Conservation (phyloP, 2,329 filamentous ascomycete genomes). For the Teratosphaeria epicoccoides region DNA sequence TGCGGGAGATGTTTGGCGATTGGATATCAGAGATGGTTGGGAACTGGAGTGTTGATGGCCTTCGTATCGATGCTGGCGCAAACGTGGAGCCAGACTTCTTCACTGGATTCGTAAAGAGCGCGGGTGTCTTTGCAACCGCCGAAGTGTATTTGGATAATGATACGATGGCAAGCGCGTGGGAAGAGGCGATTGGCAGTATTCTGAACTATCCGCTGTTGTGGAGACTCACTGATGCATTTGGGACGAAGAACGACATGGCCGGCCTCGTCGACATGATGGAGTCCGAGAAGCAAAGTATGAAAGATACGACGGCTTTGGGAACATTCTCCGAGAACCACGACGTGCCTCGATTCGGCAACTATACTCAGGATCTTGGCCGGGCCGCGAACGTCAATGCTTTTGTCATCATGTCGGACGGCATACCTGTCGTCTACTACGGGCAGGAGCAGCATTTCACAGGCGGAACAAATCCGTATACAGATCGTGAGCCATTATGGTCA, state of each 20-base stretch:
- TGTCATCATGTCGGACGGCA: slow-evolving; percentile 32
- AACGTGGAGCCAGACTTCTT: slow-evolving; percentile 31
- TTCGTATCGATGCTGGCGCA: slow-evolving; percentile 31
- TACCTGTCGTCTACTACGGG: slow-evolving; percentile 34
- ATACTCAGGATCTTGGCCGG: slow-evolving; percentile 26
- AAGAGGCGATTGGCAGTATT: slow-evolving; percentile 26
- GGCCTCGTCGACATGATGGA: slow-evolving; percentile 26
- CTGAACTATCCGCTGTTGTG: slow-evolving; percentile 32
- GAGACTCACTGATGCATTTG: slow-evolving; percentile 28
- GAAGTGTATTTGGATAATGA: slow-evolving; percentile 27
- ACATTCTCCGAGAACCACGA: slow-evolving; percentile 35
- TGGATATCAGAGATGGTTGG: slow-evolving; percentile 33
- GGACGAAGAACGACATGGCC: slow-evolving; percentile 25
- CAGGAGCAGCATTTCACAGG: slow-evolving; percentile 34
- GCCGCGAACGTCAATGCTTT: slow-evolving; percentile 32
- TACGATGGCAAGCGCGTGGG: slow-evolving; percentile 25
- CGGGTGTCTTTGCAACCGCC: slow-evolving; percentile 29
- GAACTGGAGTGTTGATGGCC: slow-evolving; percentile 34
- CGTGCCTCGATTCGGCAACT: slow-evolving; percentile 27
- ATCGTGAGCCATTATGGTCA: slow-evolving; percentile 31
- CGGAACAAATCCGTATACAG: slow-evolving; percentile 21
- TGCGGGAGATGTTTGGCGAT: slow-evolving; percentile 30
- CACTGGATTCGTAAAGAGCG: slow-evolving; percentile 23
- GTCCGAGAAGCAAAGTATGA: slow-evolving; percentile 25
- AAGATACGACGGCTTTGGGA: slow-evolving; percentile 29